phyloP scores from a whole-genome alignment of 495 filamentous ascomycete species.

The Lentithecium fluviatile region DNA sequence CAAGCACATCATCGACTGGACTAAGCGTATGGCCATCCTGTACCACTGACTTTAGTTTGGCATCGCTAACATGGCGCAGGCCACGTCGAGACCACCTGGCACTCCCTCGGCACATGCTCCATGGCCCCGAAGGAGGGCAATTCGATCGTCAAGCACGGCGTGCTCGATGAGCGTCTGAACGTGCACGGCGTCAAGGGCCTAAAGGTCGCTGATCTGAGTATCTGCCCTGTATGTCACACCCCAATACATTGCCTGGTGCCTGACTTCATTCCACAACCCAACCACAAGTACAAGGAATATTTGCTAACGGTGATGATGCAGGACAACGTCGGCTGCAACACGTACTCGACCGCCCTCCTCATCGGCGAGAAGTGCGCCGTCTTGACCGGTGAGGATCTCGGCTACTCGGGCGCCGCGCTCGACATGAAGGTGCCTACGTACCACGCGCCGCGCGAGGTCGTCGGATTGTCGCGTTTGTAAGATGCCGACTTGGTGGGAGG shows the following conservation, averaged over 20 bases:
- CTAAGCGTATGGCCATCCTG: slow-evolving; percentile 46
- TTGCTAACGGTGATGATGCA: no score
- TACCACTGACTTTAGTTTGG: background rate
- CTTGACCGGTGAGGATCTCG: slow-evolving; percentile 71
- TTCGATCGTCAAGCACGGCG: slow-evolving; percentile 76
- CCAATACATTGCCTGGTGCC: no score
- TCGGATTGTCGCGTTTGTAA: slow-evolving; percentile 47
- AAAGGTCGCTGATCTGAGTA: slow-evolving; percentile 77
- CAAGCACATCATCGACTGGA: slow-evolving; percentile 71
- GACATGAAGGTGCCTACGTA: slow-evolving; percentile 70
- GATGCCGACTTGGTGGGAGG: no score
- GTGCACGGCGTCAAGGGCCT: slow-evolving; percentile 78
- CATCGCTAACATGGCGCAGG: slow-evolving; percentile 35
- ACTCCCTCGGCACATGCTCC: slow-evolving; percentile 66
- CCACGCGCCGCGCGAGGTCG: slow-evolving; percentile 48
- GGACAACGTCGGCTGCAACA: slow-evolving; percentile 81
- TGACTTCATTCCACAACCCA: no score
- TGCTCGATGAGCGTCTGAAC: slow-evolving; percentile 75
- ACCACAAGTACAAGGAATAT: no score
- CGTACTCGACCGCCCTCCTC: slow-evolving; percentile 70
- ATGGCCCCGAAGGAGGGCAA: slow-evolving; percentile 80
- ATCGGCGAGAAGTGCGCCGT: slow-evolving; percentile 82
- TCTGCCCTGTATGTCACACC: slow-evolving; percentile 54
- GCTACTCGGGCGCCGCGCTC: slow-evolving; percentile 69
- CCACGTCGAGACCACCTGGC: slow-evolving; percentile 80